phyloP scores from a whole-genome alignment of 2,329 filamentous ascomycete genomes.

The Fusarium tanahbumbuense region DNA sequence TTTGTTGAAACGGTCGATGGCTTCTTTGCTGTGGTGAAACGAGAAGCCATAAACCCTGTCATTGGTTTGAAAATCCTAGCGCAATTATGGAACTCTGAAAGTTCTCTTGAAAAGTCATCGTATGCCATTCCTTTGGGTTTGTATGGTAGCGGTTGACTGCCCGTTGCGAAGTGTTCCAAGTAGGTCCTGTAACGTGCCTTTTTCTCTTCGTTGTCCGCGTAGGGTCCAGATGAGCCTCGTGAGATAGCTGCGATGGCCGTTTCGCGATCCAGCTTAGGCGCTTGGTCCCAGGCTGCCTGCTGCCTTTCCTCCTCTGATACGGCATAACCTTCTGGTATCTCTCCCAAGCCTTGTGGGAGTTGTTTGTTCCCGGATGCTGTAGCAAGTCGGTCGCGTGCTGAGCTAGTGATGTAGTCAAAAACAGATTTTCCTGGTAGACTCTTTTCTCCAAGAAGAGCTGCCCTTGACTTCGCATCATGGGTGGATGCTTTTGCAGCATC shows the following conservation, averaged over 20 bases:
- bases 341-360: conserved; percentile 81
- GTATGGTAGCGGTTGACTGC: conserved; percentile 61
- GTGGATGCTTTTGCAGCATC: conserved; percentile 82
- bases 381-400: conserved; percentile 80
- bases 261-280: conserved; percentile 74
- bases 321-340: conserved; percentile 75
- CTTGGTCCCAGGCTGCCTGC: conserved; percentile 66
- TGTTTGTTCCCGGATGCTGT: conserved; percentile 79
- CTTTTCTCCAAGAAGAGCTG: conserved; percentile 82
- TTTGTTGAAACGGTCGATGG: conserved; percentile 47
- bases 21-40: conserved; percentile 81
- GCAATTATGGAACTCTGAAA: conserved; percentile 77
- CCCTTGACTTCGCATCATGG: conserved; percentile 80
- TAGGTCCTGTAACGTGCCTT: conserved; percentile 83
- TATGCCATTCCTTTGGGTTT: conserved; percentile 59
- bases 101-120: conserved; percentile 83
- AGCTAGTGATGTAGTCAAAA: conserved; percentile 88
- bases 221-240: conserved; percentile 76
- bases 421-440: conserved; percentile 88
- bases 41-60: conserved; percentile 90
- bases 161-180: conserved; percentile 76
- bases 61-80: conserved; percentile 87
- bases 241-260: conserved; percentile 76
- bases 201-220: conserved; percentile 84
- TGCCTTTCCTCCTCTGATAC: conserved; percentile 72